Evolutionary conservation across 805 yeast genomes (phyloP).

Genomic region (Wickerhamomyces kurtzmanii): DNA sequence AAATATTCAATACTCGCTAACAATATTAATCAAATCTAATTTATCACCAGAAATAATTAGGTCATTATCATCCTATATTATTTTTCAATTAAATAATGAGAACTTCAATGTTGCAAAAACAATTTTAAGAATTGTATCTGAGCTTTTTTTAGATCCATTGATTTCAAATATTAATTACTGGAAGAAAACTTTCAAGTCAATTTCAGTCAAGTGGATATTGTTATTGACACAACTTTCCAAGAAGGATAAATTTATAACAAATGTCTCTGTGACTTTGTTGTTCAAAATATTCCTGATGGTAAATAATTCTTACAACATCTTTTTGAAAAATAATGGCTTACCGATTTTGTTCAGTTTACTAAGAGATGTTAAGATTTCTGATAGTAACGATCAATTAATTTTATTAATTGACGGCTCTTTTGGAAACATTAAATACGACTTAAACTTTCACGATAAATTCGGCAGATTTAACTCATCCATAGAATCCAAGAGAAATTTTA

Average conservation of each 20-base stretch:
- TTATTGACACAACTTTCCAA: slow-evolving; percentile 33
- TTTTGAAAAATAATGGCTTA: slow-evolving; percentile 42
- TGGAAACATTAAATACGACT: slow-evolving; percentile 26
- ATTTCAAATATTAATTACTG: slow-evolving; percentile 31
- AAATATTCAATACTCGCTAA: slow-evolving; percentile 27
- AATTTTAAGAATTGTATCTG: slow-evolving; percentile 20
- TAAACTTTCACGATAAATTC: slow-evolving; percentile 8
- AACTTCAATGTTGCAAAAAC: slow-evolving; percentile 16
- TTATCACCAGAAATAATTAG: slow-evolving; percentile 45
- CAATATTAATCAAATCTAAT: slow-evolving; percentile 31
- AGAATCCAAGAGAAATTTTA: slow-evolving; percentile 3
- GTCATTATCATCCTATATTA: slow-evolving; percentile 39
- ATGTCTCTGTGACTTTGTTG: slow-evolving; percentile 30
- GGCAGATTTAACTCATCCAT: slow-evolving; percentile 10
- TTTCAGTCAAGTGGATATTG: slow-evolving; percentile 61
- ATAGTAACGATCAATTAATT: slow-evolving; percentile 19
- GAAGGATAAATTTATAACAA: slow-evolving; percentile 19
- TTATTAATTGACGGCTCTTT: slow-evolving; percentile 34
- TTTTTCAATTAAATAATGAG: slow-evolving; percentile 32
- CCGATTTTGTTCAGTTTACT: slow-evolving; percentile 35
- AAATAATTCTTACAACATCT: slow-evolving; percentile 33
- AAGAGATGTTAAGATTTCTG: slow-evolving; percentile 34
- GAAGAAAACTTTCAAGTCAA: slow-evolving; percentile 37
- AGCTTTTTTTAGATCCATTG: slow-evolving; percentile 23
- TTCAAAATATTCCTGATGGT: slow-evolving; percentile 40